Evolutionary conservation across 2,329 filamentous ascomycete genomes (phyloP).

Genomic region (Fusarium hostae): DNA sequence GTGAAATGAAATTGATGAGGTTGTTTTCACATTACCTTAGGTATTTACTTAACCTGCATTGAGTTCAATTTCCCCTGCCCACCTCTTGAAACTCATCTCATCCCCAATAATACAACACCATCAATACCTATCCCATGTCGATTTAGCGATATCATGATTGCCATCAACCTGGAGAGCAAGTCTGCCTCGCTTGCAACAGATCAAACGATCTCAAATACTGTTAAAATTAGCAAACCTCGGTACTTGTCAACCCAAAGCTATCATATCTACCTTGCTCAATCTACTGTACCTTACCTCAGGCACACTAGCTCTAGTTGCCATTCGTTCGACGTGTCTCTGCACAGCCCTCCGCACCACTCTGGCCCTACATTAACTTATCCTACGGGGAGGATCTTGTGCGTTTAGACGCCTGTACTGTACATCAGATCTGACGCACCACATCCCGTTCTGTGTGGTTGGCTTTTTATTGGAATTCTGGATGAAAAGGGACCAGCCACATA

Average conservation of each 20-base stretch:
- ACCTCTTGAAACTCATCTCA: neutral
- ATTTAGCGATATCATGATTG: slow-evolving; percentile 28
- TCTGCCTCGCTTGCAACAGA: slow-evolving; percentile 14
- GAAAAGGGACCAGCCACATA: slow-evolving; percentile 26
- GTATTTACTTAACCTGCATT: neutral
- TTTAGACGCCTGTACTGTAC: slow-evolving; percentile 11
- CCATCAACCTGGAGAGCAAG: slow-evolving; percentile 3
- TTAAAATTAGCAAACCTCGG: slow-evolving; percentile 41
- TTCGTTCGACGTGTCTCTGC: slow-evolving; percentile 43
- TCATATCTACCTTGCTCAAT: neutral
- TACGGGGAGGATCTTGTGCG: neutral
- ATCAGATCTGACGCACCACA: slow-evolving; percentile 19
- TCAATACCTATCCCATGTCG: neutral
- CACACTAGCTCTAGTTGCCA: slow-evolving; percentile 18
- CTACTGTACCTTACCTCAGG: neutral
- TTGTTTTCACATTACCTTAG: neutral
- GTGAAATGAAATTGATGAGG: neutral
- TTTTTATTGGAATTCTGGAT: slow-evolving; percentile 38
- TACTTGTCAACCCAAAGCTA: neutral
- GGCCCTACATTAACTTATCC: slow-evolving; percentile 1
- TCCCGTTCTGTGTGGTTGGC: slow-evolving; percentile 13
- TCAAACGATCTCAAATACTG: slow-evolving; percentile 15
- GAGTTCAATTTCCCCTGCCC: neutral
- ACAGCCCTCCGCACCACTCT: slow-evolving; percentile 40
- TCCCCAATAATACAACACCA: neutral